Evolutionary conservation across 129 eudicot species (phyloP).

Genomic region (Flaveria trinervia): DNA sequence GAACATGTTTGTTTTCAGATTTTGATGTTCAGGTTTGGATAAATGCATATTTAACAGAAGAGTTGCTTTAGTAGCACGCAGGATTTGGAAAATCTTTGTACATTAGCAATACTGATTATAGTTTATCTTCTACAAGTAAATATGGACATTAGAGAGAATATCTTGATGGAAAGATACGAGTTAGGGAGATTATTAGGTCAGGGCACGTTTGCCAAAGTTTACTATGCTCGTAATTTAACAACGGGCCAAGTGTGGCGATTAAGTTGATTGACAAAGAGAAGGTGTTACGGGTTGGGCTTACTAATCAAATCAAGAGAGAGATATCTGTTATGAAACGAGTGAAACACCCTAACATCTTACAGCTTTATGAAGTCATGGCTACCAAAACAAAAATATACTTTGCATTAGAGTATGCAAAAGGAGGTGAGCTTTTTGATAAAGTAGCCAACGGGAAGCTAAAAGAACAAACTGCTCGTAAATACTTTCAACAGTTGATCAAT

Average conservation of each 20-base stretch:
- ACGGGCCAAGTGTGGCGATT: constrained; percentile 79
- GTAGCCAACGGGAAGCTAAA: constrained; percentile 76
- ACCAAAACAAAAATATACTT: constrained; percentile 79
- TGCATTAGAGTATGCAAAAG: constrained; percentile 74
- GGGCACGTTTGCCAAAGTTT: constrained; percentile 90
- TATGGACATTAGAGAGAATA: constrained; percentile 51
- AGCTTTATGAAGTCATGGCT: constrained; percentile 89
- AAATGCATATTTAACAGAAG: not conserved
- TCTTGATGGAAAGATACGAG: constrained; percentile 77
- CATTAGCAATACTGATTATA: constrained; percentile 8
- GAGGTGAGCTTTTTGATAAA: constrained; percentile 87
- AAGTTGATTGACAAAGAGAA: constrained; percentile 84
- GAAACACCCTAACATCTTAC: constrained; percentile 77
- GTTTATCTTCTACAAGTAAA: constrained; percentile 9
- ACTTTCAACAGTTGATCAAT: constrained; percentile 64
- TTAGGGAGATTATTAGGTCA: constrained; percentile 82
- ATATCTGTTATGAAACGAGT: constrained; percentile 74
- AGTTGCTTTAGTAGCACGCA: not conserved
- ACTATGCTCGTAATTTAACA: constrained; percentile 53
- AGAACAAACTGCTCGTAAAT: constrained; percentile 70
- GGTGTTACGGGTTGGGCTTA: constrained; percentile 58
- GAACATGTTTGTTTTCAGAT: constrained; percentile 3
- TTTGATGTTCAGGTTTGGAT: constrained; percentile 34
- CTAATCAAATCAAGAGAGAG: constrained; percentile 79
- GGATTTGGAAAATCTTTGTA: constrained; percentile 28